A percentile compares a stretch with the other conserved stretches of the same genome.
These are phyloP conservation scores for Mycena rebaudengoi DNA, from an alignment of 768 basidiomycete species.

Conservation along the genomic window DNA sequence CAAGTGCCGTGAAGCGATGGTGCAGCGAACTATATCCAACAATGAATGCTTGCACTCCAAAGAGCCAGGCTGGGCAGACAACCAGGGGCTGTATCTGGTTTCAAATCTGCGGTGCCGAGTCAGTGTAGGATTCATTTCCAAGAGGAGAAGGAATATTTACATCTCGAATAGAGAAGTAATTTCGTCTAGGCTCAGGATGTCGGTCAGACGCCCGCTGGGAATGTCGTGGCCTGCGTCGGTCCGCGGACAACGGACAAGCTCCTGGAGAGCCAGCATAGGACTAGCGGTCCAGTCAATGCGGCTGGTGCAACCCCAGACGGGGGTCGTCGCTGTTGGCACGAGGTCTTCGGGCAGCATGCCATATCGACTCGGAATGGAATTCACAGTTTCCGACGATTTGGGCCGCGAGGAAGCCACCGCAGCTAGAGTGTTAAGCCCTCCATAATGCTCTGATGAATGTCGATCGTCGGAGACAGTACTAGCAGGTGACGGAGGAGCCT, in stretches of 20 bases:
- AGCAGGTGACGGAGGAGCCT: neutral
- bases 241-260: conserved; percentile 39
- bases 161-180: conserved; percentile 47
- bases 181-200: conserved; percentile 44
- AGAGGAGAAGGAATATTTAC: conserved; percentile 35
- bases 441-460: neutral
- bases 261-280: conserved; percentile 56
- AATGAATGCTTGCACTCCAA: conserved; percentile 39
- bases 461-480: neutral
- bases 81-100: conserved; percentile 53
- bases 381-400: neutral
- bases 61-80: conserved; percentile 45
- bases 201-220: conserved; percentile 30
- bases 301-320: conserved; percentile 47
- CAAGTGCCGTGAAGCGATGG: conserved; percentile 54
- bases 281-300: conserved; percentile 53
- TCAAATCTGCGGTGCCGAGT: conserved; percentile 45
- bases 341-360: conserved; percentile 46
- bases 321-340: conserved; percentile 44
- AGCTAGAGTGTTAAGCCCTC: conserved; percentile 16
- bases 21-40: conserved; percentile 55
- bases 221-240: conserved; percentile 10
- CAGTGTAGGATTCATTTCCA: neutral
- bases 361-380: conserved; percentile 18
- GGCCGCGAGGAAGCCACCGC: conserved; percentile 25